Evolutionary conservation across 495 filamentous ascomycete species (phyloP).

Genomic region (Penicillium nucicola): DNA sequence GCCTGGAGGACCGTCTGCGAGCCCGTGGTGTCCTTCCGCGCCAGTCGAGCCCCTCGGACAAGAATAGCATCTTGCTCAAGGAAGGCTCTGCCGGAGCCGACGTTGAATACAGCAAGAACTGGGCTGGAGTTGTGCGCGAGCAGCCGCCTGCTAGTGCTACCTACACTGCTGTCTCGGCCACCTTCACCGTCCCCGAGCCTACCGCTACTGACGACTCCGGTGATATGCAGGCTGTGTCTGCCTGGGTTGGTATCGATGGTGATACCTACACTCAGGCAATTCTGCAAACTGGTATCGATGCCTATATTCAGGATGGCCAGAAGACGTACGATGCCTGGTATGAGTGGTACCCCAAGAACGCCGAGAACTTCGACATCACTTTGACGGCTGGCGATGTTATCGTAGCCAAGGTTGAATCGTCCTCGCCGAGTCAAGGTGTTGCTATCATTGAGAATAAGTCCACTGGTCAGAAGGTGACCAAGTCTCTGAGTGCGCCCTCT

Average conservation of each 20-base stretch:
- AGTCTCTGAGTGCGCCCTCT: constrained; percentile 43
- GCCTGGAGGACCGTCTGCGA: constrained; percentile 25
- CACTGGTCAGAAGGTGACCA: constrained; percentile 51
- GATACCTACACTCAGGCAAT: constrained; percentile 56
- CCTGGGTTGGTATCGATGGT: constrained; percentile 65
- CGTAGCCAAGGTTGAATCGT: constrained; percentile 50
- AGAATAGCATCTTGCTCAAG: constrained; percentile 16
- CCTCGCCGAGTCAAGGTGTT: constrained; percentile 46
- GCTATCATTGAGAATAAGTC: constrained; percentile 54
- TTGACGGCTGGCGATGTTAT: constrained; percentile 55
- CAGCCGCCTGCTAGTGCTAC: constrained; percentile 37
- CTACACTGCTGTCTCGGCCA: constrained; percentile 52
- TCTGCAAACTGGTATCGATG: constrained; percentile 60
- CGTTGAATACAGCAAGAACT: constrained; percentile 55
- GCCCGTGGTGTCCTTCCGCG: constrained; percentile 23
- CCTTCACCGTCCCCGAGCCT: constrained; percentile 53
- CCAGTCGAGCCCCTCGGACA: constrained; percentile 21
- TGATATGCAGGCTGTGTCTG: constrained; percentile 47
- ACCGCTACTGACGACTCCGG: constrained; percentile 33
- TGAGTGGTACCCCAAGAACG: constrained; percentile 60
- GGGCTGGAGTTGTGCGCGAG: constrained; percentile 55
- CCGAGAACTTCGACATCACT: constrained; percentile 53
- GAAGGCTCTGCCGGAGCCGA: constrained; percentile 12
- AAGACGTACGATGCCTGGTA: constrained; percentile 57
- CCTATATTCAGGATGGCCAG: constrained; percentile 40